Evolutionary conservation across 2,329 filamentous ascomycete species (phyloP).

Genomic region (Venturia aucupariae): DNA sequence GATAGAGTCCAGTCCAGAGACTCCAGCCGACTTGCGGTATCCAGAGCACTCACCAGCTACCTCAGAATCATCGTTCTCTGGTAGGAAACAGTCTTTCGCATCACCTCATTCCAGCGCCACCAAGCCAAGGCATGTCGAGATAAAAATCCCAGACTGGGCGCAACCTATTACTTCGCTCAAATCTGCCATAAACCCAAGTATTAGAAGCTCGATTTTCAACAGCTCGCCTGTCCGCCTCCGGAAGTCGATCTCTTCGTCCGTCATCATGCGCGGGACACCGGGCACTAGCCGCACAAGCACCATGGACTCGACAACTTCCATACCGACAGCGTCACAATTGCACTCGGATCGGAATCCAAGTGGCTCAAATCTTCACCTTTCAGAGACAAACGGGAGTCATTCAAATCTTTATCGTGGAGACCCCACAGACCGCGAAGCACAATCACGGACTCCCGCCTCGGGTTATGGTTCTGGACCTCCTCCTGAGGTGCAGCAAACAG

Average conservation of each 20-base stretch:
- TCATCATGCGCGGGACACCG: conserved; percentile 33
- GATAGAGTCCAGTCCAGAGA: neutral
- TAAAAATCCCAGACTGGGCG: conserved; percentile 38
- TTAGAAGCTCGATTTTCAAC: neutral
- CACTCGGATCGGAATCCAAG: conserved; percentile 27
- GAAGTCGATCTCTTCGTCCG: neutral
- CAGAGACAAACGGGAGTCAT: conserved; percentile 37
- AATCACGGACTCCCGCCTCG: conserved; percentile 26
- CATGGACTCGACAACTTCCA: conserved; percentile 37
- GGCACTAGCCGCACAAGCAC: conserved; percentile 37
- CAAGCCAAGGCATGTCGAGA: conserved; percentile 39
- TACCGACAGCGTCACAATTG: conserved; percentile 34
- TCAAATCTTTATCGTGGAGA: conserved; percentile 38
- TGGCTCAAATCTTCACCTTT: conserved; percentile 28
- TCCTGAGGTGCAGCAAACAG: conserved; percentile 27
- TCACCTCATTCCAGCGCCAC: conserved; percentile 19
- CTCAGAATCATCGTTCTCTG: conserved; percentile 22
- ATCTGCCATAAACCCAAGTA: conserved; percentile 24
- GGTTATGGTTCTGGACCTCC: conserved; percentile 44
- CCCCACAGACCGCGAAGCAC: conserved; percentile 24
- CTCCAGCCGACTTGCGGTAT: neutral
- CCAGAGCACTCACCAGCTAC: conserved; percentile 21
- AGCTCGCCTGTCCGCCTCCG: neutral
- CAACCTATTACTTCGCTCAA: conserved; percentile 29
- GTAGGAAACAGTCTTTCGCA: conserved; percentile 22